Conservation (phyloP, 2,329 filamentous ascomycete species). For the Lasiodiplodia gonubiensis region DNA sequence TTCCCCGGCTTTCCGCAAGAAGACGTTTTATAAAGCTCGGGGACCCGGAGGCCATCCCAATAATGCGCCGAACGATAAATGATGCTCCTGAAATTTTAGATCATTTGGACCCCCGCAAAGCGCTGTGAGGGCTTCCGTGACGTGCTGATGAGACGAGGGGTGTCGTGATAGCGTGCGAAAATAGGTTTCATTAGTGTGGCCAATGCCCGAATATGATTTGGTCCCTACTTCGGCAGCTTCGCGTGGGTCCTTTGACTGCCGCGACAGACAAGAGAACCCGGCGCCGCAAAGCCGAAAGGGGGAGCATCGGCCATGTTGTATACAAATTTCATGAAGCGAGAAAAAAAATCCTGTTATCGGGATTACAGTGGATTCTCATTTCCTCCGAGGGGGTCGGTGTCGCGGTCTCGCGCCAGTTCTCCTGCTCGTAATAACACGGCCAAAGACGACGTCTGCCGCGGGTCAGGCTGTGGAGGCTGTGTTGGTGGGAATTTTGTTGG, state of each 20-base stretch:
- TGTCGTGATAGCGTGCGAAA: slow-evolving; percentile 19
- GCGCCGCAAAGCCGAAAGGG: slow-evolving; percentile 1
- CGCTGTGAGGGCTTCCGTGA: not conserved
- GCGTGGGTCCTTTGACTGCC: not conserved
- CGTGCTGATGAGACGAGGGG: slow-evolving; percentile 7
- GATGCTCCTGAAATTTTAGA: slow-evolving; percentile 15
- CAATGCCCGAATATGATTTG: slow-evolving; percentile 13
- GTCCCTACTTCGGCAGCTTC: slow-evolving; percentile 1
- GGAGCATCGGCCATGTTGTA: slow-evolving; percentile 11
- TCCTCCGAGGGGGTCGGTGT: slow-evolving; percentile 36
- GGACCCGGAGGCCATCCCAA: slow-evolving; percentile 7
- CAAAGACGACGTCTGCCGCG: slow-evolving; percentile 42
- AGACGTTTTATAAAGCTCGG: slow-evolving; percentile 1
- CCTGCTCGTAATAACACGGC: slow-evolving; percentile 46
- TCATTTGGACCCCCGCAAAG: not conserved
- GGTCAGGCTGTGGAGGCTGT: slow-evolving; percentile 32
- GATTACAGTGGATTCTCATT: slow-evolving; percentile 14
- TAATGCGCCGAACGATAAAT: slow-evolving; percentile 23
- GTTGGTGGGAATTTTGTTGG: slow-evolving; percentile 16
- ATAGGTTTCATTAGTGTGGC: not conserved
- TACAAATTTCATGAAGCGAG: not conserved
- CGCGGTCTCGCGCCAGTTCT: slow-evolving; percentile 44
- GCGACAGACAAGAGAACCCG: not conserved
- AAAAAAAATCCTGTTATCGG: not conserved
- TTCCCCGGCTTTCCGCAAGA: not conserved